Conservation (phyloP, 192 early-diverging fungal genomes). For the Mortierella alpina region DNA sequence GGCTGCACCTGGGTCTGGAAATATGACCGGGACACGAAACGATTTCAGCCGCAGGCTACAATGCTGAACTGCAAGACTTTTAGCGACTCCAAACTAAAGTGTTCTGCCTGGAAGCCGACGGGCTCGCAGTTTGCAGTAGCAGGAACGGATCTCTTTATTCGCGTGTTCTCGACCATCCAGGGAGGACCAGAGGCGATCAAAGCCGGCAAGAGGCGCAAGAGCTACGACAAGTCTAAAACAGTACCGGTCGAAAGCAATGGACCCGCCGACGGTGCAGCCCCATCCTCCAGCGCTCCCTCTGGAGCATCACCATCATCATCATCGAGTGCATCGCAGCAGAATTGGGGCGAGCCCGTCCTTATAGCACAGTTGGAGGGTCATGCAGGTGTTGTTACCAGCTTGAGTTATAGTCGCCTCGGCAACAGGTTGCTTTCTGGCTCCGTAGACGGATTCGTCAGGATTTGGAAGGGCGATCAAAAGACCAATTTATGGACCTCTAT, state of each 20-base stretch:
- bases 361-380: slow-evolving; percentile 78
- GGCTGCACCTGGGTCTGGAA: slow-evolving; percentile 79
- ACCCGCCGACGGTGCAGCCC: slow-evolving; percentile 5
- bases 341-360: slow-evolving; percentile 55
- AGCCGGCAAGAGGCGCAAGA: slow-evolving; percentile 27
- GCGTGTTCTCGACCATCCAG: slow-evolving; percentile 79
- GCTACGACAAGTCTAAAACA: slow-evolving; percentile 21
- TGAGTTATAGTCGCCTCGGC: slow-evolving; percentile 78
- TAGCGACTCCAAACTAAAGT: slow-evolving; percentile 45
- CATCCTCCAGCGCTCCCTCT: background rate
- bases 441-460: slow-evolving; percentile 80
- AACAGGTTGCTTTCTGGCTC: slow-evolving; percentile 78
- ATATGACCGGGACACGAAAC: slow-evolving; percentile 70
- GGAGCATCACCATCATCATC: slow-evolving; percentile 13
- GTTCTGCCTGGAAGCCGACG: slow-evolving; percentile 79
- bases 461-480: slow-evolving; percentile 71
- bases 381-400: slow-evolving; percentile 75
- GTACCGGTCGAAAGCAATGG: background rate
- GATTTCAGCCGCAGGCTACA: slow-evolving; percentile 65
- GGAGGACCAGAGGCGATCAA: slow-evolving; percentile 44
- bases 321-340: slow-evolving; percentile 5
- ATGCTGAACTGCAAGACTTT: slow-evolving; percentile 62
- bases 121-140: slow-evolving; percentile 85
- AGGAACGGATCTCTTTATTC: slow-evolving; percentile 79
- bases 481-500: slow-evolving; percentile 70